Evolutionary conservation across 495 filamentous ascomycete species (phyloP), one percentile per base, ranked within the genome.

Genomic region (Penicillium malachiteum): DNA sequence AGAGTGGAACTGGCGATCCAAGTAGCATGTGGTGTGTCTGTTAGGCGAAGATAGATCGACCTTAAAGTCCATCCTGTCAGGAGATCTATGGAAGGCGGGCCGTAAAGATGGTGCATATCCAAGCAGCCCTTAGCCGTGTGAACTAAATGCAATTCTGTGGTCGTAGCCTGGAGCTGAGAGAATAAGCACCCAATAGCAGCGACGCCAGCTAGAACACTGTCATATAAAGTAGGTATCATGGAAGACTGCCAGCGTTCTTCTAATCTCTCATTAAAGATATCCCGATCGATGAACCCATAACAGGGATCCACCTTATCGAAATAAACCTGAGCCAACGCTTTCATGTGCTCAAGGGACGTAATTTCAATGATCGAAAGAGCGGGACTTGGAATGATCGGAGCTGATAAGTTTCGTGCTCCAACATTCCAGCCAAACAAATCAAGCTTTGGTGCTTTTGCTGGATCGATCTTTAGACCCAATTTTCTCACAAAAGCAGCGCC

Each of bases 381-480:
- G 5, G 58, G 2, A 10, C 13, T 31, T 0, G 52, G 34, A 8
- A 30, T 35, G 1, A 52, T 14, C 3, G 49, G 47, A 7, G 60
- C 61, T 10, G 61, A 54, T n/a, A 68, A 59, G 12, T 62, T 41
- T 18, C 80, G 69, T 13, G 65, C 64, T 8, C 78, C 78, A 13
- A 74, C 58, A 63, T 82, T 81, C 80, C 79, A 84, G 0, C 69
- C 80, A 59, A 81, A 84, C 4, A 80, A 69, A 26, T 78, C 78
- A 34, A 81, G 52, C 16, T 74, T 68, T 0, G 80, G 80, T 10
- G 78, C 79, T 50, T 74, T 74, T 3, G 71, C 62, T 1, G 78
- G 69, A 32, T 80, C 77, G 18, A 83, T 64, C 17, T 73, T 74
- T 44, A 80, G 69, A 1, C 75, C 79, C 30, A 84, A 56, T 42